Conservation (phyloP, 2,329 filamentous ascomycete species). For the Aspergillus pseudotamarii region DNA sequence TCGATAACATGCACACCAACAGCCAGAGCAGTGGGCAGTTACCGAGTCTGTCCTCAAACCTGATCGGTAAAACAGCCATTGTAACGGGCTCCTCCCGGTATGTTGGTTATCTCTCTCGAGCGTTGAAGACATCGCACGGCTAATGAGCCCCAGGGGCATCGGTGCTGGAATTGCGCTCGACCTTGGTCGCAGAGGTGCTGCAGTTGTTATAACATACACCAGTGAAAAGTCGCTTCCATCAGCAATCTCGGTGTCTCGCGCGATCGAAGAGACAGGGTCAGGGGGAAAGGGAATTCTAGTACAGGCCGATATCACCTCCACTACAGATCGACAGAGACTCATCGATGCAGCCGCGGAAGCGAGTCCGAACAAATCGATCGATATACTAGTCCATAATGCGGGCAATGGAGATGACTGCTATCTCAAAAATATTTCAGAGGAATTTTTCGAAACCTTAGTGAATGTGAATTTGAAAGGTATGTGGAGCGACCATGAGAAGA, state of each 20-base stretch:
- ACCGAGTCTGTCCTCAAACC: neutral
- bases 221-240: neutral
- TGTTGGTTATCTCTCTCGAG: neutral
- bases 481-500: neutral
- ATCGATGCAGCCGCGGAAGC: neutral
- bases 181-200: slow-evolving; percentile 1
- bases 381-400: neutral
- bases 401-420: neutral
- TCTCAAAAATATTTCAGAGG: neutral
- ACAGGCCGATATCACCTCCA: neutral
- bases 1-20: neutral
- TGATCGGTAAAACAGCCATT: neutral
- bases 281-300: neutral
- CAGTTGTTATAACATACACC: slow-evolving; percentile 1
- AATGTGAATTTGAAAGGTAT: neutral
- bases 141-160: neutral
- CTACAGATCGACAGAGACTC: neutral
- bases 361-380: neutral
- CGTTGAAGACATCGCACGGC: neutral
- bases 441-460: neutral
- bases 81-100: neutral
- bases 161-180: slow-evolving; percentile 1
- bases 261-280: neutral
- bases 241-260: neutral
- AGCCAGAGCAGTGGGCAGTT: neutral